phyloP scores from a whole-genome alignment of 1,284 basidiomycete species.

The Kwoniella shivajii region DNA sequence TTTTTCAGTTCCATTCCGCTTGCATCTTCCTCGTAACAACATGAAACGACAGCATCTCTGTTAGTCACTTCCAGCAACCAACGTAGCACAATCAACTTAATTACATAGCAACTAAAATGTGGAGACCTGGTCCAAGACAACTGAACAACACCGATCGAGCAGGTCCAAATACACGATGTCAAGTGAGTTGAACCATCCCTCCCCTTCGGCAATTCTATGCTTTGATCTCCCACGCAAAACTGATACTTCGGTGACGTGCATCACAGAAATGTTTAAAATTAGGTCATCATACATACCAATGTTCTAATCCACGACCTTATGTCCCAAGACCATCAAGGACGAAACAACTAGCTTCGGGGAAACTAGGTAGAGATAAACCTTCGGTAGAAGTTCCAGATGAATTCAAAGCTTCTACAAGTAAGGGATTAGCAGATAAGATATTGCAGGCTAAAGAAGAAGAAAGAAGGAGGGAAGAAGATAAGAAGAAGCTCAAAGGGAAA shows the following conservation, averaged over 20 bases:
- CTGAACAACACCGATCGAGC: conserved; percentile 41
- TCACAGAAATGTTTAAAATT: conserved; percentile 49
- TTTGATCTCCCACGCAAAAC: neutral
- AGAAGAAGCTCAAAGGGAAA: conserved; percentile 15
- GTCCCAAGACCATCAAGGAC: conserved; percentile 46
- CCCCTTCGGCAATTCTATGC: neutral
- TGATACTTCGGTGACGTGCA: neutral
- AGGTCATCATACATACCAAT: conserved; percentile 55
- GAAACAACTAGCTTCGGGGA: conserved; percentile 40
- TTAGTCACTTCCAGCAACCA: too few species aligned
- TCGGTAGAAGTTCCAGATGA: conserved; percentile 53
- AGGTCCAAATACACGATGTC: conserved; percentile 48
- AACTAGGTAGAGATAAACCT: conserved; percentile 36
- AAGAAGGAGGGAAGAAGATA: conserved; percentile 29
- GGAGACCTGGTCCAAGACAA: conserved; percentile 39
- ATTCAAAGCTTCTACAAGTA: conserved; percentile 37
- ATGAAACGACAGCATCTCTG: too few species aligned
- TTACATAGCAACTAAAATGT: too few species aligned
- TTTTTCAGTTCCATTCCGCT: too few species aligned
- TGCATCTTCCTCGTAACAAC: too few species aligned
- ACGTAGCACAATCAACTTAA: too few species aligned
- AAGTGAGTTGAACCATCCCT: conserved; percentile 36
- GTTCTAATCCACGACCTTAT: conserved; percentile 48
- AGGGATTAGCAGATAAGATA: conserved; percentile 52
- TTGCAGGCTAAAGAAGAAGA: conserved; percentile 50